Conservation (phyloP, 306 rosid genomes). For the Glycine soja region DNA sequence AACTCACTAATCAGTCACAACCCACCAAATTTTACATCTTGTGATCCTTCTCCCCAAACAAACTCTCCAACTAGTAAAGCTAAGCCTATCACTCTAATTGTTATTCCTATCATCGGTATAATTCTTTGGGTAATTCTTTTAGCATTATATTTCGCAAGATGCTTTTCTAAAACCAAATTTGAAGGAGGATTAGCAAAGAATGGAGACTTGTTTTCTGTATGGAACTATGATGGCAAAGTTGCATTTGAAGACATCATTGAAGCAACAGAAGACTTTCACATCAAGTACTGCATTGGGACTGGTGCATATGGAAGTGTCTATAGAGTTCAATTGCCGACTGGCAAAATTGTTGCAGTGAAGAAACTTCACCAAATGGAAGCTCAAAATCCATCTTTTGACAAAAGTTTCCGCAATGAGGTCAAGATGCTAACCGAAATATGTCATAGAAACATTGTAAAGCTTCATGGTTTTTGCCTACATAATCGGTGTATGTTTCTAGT, state of each 20-base stretch:
- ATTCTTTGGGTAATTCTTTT: neutral
- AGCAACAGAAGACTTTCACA: no score
- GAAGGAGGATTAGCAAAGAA: neutral
- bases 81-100: neutral
- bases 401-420: no score
- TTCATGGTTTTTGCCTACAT: no score
- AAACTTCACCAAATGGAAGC: no score
- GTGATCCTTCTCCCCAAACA: neutral
- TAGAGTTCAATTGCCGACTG: no score
- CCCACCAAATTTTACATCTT: neutral
- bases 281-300: no score
- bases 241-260: constrained; percentile 10
- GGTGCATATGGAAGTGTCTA: no score
- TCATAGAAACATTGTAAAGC: no score
- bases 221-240: constrained; percentile 27
- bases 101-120: neutral
- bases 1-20: neutral
- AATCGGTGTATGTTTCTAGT: no score
- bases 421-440: no score
- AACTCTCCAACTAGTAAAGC: neutral
- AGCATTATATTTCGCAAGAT: neutral
- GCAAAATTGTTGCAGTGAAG: no score
- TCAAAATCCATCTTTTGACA: no score
- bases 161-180: neutral
- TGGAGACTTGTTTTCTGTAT: constrained; percentile 19